Evolutionary conservation across 192 early-diverging fungal species (phyloP), one percentile per base, ranked within the genome.

Genomic region (Backusella westeae): DNA sequence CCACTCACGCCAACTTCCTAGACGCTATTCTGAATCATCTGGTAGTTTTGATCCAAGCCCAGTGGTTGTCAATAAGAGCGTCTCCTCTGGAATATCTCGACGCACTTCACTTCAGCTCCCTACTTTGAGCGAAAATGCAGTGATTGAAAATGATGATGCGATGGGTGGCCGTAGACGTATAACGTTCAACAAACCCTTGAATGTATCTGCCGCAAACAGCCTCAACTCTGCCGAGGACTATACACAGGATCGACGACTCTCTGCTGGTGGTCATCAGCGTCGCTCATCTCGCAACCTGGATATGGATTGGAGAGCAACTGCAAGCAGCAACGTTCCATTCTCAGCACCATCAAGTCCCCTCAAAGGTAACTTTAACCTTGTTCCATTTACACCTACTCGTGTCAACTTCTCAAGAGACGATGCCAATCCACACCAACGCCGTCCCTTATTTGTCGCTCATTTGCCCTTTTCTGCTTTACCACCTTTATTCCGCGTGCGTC

Each of bases 401-500:
- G 74, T 85, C 6, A 82, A 82, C 35, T 85, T 85, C 69, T 67
- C 83, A n/a, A 71, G 73, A 29, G 73, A 84, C 59, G 85, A 85
- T 70, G 84, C 83, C 42, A 83, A 78, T 49, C 84, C 84, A 34
- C 83, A 85, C 35, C 84, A 86, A 69, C 81, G 88, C 15, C 85
- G 87, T 12, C 84, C 85, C 2, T 68, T 89, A 9, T 89, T 89
- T 67, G 84, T 80, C 69, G 85, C 88, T 23, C 87, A 89, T 72
- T 73, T 89, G 69, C 87, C 88, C 15, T 87, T 85, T 70, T 84
- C 85, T 14, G 84, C 85, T 68, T 82, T 89, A 44, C 84, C 87
- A 19, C 77, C 86, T 6, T 72, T 86, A 34, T 77, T 87, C 17
- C 86, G 85, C 44, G 78, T 77, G 39, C 73, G 90, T 34, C 75